Percentiles rank a stretch among this genome's conserved stretches.
These are phyloP conservation scores for Plantago major DNA, from an alignment of 257 asterid species.

Conservation along the genomic window DNA sequence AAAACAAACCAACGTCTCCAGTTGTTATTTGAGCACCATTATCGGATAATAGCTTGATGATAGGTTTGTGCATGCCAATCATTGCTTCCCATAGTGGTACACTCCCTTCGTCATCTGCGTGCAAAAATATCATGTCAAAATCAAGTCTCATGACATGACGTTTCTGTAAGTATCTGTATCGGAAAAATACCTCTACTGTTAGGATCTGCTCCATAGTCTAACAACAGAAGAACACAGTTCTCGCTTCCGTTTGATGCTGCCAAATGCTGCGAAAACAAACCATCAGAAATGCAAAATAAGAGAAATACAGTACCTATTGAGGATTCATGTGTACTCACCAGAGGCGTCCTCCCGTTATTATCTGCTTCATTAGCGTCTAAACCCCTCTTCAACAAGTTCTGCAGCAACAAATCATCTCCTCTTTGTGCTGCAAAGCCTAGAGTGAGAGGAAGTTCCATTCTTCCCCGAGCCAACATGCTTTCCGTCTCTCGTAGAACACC, in stretches of 20 bases:
- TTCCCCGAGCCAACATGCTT: slow-evolving; percentile 86
- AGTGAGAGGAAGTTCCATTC: slow-evolving; percentile 91
- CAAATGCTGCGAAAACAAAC: slow-evolving; percentile 53
- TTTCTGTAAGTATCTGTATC: neutral
- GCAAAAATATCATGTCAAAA: neutral
- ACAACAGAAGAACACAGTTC: slow-evolving; percentile 65
- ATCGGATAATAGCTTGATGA: slow-evolving; percentile 31
- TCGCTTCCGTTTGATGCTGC: slow-evolving; percentile 77
- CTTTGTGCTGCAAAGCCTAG: slow-evolving; percentile 83
- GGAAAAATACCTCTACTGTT: slow-evolving; percentile 57
- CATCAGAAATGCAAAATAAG: neutral
- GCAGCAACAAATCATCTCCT: slow-evolving; percentile 80
- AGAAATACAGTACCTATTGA: neutral
- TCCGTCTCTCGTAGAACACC: slow-evolving; percentile 77
- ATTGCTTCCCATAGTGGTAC: slow-evolving; percentile 71
- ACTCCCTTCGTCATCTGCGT: slow-evolving; percentile 53
- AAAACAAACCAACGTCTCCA: slow-evolving; percentile 36
- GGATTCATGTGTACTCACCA: slow-evolving; percentile 33
- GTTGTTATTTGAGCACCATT: slow-evolving; percentile 38
- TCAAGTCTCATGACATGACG: neutral
- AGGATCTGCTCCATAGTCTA: slow-evolving; percentile 78
- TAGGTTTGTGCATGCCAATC: slow-evolving; percentile 30
- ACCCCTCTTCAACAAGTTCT: slow-evolving; percentile 83
- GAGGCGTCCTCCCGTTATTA: slow-evolving; percentile 65
- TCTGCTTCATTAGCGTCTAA: slow-evolving; percentile 85